Conservation (phyloP, 331 rosid species). For the Dryas integrifolia region DNA sequence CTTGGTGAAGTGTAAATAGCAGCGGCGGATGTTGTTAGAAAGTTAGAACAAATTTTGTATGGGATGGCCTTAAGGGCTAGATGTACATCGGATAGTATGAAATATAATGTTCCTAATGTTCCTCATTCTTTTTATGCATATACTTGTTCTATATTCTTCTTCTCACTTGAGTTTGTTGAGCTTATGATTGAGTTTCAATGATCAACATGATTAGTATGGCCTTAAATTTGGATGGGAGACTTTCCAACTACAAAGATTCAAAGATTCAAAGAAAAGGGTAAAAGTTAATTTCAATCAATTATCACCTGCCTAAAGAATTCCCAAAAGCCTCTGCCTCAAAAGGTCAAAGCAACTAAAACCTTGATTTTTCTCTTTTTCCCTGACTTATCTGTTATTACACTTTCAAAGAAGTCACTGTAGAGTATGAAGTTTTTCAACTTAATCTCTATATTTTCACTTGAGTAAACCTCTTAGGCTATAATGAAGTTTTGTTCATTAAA, state of each 20-base stretch:
- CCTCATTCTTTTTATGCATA: slow-evolving; percentile 11
- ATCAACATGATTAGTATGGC: background rate
- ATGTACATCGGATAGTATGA: slow-evolving; percentile 49
- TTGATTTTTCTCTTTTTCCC: background rate
- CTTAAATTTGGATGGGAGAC: background rate
- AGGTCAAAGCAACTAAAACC: slow-evolving; percentile 18
- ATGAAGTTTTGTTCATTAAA: background rate
- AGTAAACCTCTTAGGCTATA: background rate
- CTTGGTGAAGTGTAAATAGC: slow-evolving; percentile 60
- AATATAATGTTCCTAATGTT: slow-evolving; percentile 17
- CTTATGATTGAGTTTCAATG: background rate
- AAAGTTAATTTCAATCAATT: background rate
- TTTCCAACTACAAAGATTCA: background rate
- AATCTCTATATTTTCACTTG: background rate
- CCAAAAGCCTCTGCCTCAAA: background rate
- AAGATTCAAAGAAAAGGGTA: background rate
- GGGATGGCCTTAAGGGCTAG: slow-evolving; percentile 26
- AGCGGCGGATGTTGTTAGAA: slow-evolving; percentile 38
- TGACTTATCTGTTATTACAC: background rate
- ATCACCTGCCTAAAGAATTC: background rate
- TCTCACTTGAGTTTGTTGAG: background rate
- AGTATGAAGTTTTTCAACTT: background rate
- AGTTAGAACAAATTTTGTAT: slow-evolving; percentile 48
- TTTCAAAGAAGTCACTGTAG: background rate
- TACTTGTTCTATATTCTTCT: background rate